Evolutionary conservation across 2,329 filamentous ascomycete genomes (phyloP).

Genomic region (Nothomitra cinnamomea): DNA sequence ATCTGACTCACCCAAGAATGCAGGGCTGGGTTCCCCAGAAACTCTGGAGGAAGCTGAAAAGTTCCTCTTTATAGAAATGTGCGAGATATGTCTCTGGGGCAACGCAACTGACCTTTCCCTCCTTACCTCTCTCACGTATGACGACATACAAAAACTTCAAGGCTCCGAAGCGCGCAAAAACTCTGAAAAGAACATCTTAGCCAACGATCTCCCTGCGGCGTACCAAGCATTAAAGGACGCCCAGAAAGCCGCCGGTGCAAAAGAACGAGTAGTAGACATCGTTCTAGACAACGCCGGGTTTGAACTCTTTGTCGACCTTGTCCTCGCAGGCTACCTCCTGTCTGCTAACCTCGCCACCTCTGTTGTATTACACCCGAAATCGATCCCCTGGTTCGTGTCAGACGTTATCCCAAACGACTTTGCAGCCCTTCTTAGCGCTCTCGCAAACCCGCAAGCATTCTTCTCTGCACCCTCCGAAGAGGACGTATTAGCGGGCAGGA

Average conservation of each 20-base stretch:
- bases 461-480: constrained; percentile 63
- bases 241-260: constrained; percentile 40
- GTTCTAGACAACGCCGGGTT: constrained; percentile 96
- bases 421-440: constrained; percentile 56
- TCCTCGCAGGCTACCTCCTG: constrained; percentile 79
- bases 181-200: constrained; percentile 78
- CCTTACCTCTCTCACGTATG: constrained; percentile 75
- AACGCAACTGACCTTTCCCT: constrained; percentile 92
- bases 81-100: constrained; percentile 91
- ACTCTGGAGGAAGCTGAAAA: constrained; percentile 51
- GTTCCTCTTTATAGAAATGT: constrained; percentile 78
- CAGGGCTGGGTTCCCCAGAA: constrained; percentile 15
- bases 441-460: constrained; percentile 62
- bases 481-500: constrained; percentile 22
- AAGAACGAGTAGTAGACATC: constrained; percentile 70
- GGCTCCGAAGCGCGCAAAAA: constrained; percentile 72
- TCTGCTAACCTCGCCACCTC: constrained; percentile 70
- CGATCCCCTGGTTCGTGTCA: constrained; percentile 95
- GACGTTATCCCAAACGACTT: constrained; percentile 86
- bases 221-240: constrained; percentile 53
- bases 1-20: constrained; percentile 20
- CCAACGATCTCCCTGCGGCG: constrained; percentile 63
- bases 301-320: constrained; percentile 87
- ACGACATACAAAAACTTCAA: constrained; percentile 94
- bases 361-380: constrained; percentile 82